phyloP scores from a whole-genome alignment of 2,329 filamentous ascomycete genomes.

The Colletotrichum sp. region DNA sequence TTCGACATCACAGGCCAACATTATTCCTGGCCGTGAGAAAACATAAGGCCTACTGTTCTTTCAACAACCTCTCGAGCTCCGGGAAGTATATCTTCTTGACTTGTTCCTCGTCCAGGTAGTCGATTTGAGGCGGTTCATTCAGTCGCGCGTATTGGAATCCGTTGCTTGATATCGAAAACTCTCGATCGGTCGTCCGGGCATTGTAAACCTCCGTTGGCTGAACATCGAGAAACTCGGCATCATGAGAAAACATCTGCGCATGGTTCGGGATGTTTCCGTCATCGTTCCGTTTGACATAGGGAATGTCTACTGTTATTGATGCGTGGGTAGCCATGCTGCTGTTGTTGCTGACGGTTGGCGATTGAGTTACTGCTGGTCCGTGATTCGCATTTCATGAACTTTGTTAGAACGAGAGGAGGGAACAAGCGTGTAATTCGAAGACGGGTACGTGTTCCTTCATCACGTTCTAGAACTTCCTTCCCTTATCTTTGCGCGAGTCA shows the following conservation, averaged over 20 bases:
- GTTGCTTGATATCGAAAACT: not conserved
- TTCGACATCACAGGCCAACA: rapidly evolving
- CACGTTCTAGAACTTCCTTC: not conserved
- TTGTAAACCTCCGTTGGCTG: not conserved
- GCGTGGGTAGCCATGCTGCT: not conserved
- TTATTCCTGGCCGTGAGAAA: not conserved
- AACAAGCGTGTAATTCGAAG: not conserved
- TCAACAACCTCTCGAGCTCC: not conserved
- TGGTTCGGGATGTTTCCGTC: not conserved
- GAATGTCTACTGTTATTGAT: not conserved
- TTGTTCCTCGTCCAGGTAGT: not conserved
- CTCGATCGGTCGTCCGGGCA: not conserved
- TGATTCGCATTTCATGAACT: not conserved
- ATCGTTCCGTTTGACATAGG: not conserved
- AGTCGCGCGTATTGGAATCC: not conserved
- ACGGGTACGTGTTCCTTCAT: not conserved
- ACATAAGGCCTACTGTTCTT: not conserved
- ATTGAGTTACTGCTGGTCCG: not conserved
- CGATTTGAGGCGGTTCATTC: not conserved
- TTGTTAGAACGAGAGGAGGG: not conserved
- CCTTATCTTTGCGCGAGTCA: not conserved
- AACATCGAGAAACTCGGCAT: not conserved
- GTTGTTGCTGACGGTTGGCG: not conserved
- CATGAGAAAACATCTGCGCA: slow-evolving; percentile 2
- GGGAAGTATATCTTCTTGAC: not conserved